A percentile compares a stretch with the other conserved stretches of the same genome.
phyloP scores from a whole-genome alignment of 148 eudicot genomes.

The Euryodendron excelsum region DNA sequence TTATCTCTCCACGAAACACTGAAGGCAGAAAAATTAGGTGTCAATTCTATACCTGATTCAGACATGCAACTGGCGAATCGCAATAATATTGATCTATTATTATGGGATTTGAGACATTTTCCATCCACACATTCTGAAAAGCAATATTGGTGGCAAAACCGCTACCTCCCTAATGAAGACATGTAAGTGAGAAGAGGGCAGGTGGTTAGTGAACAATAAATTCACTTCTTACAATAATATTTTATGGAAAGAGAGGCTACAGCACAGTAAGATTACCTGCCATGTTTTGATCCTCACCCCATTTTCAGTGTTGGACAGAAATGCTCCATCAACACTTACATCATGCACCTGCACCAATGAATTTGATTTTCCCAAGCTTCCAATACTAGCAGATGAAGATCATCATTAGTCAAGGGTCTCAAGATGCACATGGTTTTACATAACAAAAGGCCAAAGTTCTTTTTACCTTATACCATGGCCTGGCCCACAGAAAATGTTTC shows the following conservation, averaged over 20 bases:
- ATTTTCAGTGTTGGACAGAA: constrained; percentile 66
- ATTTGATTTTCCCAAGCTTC: too few relatives aligned
- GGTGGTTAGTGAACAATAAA: too few relatives aligned
- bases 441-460: not conserved
- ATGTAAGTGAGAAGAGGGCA: constrained; percentile 2
- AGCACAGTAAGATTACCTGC: too few relatives aligned
- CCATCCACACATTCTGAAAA: constrained; percentile 65
- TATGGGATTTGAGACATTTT: constrained; percentile 86
- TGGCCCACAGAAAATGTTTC: constrained; percentile 62
- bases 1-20: not conserved
- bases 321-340: constrained; percentile 55
- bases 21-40: not conserved
- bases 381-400: too few relatives aligned
- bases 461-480: constrained; percentile 96
- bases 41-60: constrained; percentile 58
- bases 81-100: constrained; percentile 91
- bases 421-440: not conserved
- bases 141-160: constrained; percentile 63
- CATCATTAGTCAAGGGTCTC: constrained; percentile 8
- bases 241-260: too few relatives aligned
- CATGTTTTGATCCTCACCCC: constrained; percentile 93
- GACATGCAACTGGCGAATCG: constrained; percentile 54
- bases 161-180: constrained; percentile 66
- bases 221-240: too few relatives aligned
- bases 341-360: too few relatives aligned